A percentile compares a stretch with the other conserved stretches of the same genome.
Evolutionary conservation across 768 basidiomycete species (phyloP).

Genomic region (Leucocoprinus sp.): DNA sequence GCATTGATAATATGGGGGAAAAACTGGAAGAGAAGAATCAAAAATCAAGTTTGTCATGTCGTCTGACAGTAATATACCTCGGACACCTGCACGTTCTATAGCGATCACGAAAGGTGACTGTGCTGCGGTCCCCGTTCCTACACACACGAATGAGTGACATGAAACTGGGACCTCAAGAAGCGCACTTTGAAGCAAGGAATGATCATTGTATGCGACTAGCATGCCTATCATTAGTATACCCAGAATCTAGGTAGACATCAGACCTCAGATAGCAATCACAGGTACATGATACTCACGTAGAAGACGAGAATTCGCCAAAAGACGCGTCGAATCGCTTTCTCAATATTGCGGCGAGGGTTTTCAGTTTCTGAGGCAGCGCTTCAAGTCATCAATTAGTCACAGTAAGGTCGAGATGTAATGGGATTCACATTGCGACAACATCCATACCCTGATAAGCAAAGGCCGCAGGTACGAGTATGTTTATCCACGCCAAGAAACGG

Average conservation of each 20-base stretch:
- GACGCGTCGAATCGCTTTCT: conserved; percentile 66
- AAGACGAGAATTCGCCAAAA: conserved; percentile 77
- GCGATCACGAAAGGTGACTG: conserved; percentile 84
- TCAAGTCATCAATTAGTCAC: not conserved
- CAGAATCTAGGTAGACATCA: conserved; percentile 35
- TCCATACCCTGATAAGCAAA: conserved; percentile 81
- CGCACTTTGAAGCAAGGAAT: conserved; percentile 34
- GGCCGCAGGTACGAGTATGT: conserved; percentile 41
- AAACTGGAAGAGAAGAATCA: conserved; percentile 20
- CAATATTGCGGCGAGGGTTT: conserved; percentile 72
- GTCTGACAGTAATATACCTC: conserved; percentile 28
- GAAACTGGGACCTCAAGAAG: not conserved
- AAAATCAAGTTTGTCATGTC: conserved; percentile 15
- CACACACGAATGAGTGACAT: not conserved
- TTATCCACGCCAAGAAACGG: conserved; percentile 37
- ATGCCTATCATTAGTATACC: conserved; percentile 71
- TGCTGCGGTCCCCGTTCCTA: conserved; percentile 51
- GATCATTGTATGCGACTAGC: conserved; percentile 67
- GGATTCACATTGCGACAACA: conserved; percentile 53
- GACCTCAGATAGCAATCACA: not conserved
- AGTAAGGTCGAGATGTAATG: not conserved
- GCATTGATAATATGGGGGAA: conserved; percentile 69
- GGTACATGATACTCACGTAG: conserved; percentile 39
- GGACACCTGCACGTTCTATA: conserved; percentile 62
- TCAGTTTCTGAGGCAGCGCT: conserved; percentile 72